Conservation (phyloP, 176 grass and related monocot species). For the Guadua angustifolia region DNA sequence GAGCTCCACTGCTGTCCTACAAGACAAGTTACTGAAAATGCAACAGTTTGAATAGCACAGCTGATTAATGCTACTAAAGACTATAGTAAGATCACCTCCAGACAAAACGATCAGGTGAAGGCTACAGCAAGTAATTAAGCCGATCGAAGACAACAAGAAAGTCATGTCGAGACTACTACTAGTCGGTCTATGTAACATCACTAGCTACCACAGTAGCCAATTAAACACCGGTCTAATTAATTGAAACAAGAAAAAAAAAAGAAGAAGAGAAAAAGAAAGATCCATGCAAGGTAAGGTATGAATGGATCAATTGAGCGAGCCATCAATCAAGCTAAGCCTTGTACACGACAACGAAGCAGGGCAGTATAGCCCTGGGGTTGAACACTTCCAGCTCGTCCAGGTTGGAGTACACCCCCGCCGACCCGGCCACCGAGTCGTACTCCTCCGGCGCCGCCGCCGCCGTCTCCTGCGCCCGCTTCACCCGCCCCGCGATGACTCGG, state of each 20-base stretch:
- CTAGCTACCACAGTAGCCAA: background rate
- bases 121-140: too few relatives aligned
- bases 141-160: too few relatives aligned
- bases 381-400: slow-evolving; percentile 85
- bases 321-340: slow-evolving; percentile 35
- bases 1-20: too few relatives aligned
- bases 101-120: too few relatives aligned
- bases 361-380: slow-evolving; percentile 80
- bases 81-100: too few relatives aligned
- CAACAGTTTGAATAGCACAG: too few relatives aligned
- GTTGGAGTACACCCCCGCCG: slow-evolving; percentile 63
- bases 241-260: background rate
- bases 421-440: slow-evolving; percentile 60
- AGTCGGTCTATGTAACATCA: background rate
- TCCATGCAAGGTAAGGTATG: background rate
- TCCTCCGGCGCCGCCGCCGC: slow-evolving; percentile 31
- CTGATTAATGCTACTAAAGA: too few relatives aligned
- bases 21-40: too few relatives aligned
- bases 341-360: slow-evolving; percentile 97
- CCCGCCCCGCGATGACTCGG: slow-evolving; percentile 84
- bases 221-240: background rate
- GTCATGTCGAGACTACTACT: background rate
- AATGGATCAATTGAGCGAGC: background rate
- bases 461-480: slow-evolving; percentile 31
- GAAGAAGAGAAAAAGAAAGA: background rate